These are phyloP conservation scores for Hypericum perforatum DNA, from an alignment of 345 rosid genomes.

Conservation along the genomic window DNA sequence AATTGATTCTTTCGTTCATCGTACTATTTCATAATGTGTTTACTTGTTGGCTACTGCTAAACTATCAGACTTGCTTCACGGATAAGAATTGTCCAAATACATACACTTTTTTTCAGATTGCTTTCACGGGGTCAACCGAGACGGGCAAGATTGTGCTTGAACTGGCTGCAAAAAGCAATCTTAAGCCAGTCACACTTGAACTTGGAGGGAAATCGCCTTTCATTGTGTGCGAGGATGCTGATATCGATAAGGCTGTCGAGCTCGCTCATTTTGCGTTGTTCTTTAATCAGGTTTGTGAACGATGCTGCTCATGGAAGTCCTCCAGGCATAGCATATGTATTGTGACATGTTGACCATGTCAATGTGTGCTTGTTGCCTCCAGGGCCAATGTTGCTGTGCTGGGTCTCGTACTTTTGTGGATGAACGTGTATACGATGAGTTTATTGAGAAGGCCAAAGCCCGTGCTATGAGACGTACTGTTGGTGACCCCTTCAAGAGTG, in stretches of 20 bases:
- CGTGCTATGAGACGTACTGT: slow-evolving; percentile 2
- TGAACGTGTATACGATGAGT: slow-evolving; percentile 14
- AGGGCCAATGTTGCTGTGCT: slow-evolving; percentile 27
- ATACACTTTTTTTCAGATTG: slow-evolving; percentile 11
- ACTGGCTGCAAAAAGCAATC: slow-evolving; percentile 22
- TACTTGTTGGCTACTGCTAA: too few species aligned
- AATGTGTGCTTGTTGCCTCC: slow-evolving; percentile 1
- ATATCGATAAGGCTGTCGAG: slow-evolving; percentile 18
- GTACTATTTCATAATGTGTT: too few species aligned
- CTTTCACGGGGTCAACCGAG: slow-evolving; percentile 24
- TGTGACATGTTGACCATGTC: background rate
- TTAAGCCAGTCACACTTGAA: slow-evolving; percentile 22
- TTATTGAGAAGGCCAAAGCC: slow-evolving; percentile 3
- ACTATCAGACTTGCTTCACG: too few species aligned
- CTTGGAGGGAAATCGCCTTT: slow-evolving; percentile 29
- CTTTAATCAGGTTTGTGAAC: slow-evolving; percentile 19
- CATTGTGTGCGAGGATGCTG: slow-evolving; percentile 23
- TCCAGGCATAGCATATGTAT: background rate
- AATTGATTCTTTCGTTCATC: too few species aligned
- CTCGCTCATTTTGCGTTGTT: slow-evolving; percentile 21
- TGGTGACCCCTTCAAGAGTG: slow-evolving; percentile 5
- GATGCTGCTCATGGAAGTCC: background rate
- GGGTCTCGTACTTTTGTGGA: slow-evolving; percentile 23
- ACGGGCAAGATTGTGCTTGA: slow-evolving; percentile 18
- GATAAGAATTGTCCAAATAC: too few species aligned